Base-by-base conservation (phyloP, 208 protist genomes). In the Jaenimonas drosophilae region DNA sequence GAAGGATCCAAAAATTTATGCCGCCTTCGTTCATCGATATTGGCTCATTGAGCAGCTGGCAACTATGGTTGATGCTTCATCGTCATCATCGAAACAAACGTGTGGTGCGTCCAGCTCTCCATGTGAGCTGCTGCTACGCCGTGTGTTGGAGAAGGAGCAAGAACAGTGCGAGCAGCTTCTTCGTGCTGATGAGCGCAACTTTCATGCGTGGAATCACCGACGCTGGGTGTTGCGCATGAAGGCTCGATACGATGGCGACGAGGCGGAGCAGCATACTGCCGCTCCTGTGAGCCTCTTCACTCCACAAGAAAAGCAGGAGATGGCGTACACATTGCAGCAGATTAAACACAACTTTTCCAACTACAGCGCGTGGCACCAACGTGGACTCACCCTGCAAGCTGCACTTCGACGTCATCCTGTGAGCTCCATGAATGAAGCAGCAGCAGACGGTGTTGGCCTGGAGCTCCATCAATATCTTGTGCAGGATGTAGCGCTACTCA, bases 291-390 rank as follows among this genome's bases (percentile, higher is more conserved):
- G 32, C 1, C 41, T 73, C 19, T 86, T 87, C 46, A 60, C 59
- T 1, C 1, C 49, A 0, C 49, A 63, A 0, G 81, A 89, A 40
- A 31, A 40, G 3, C 49, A 59, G 1, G 91, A 96, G 50, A 40
- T 96, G 26, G 44, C 39, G 0, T 97, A 90, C 64, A 95, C 92
- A 9, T 67, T 52, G 0, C 39, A 31, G 17, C 90, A 95, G 47
- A 94, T 98, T 29, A 60, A 81, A 19, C 51, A 66, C 19, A 97
- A 98, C 67, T 98, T 98, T 62, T 97, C 88, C 25, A 98, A 98
- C 59, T 98, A 98, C 71, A 97, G 91, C 29, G 94, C 96, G 16
- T 98, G 95, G 95, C 96, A 98, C 74, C 81, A 97, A 49, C 76
- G 95, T 12, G 77, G 60, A 1, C 42, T 88, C 2, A 68, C 75